Conservation (phyloP, 2,329 filamentous ascomycete species). For the Basipetospora chlamydospora region DNA sequence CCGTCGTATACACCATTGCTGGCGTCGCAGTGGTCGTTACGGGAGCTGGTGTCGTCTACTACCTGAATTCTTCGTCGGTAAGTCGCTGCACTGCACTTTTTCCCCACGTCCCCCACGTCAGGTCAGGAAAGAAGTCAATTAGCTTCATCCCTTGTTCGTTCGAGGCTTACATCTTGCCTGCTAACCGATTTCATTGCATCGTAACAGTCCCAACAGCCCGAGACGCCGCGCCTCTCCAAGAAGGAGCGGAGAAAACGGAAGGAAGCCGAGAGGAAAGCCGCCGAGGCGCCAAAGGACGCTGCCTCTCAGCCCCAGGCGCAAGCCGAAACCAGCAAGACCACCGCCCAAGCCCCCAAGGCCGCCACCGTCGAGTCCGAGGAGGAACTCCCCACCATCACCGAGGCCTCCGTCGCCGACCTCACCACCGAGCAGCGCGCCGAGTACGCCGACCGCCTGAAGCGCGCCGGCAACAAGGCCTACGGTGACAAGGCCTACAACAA, state of each 20-base stretch:
- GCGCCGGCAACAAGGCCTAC: constrained; percentile 91
- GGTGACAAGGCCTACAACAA: constrained; percentile 85
- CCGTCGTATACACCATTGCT: constrained; percentile 87
- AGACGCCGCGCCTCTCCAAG: constrained; percentile 59
- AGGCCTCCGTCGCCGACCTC: constrained; percentile 36
- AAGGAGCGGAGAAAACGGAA: constrained; percentile 83
- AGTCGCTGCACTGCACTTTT: too few relatives aligned
- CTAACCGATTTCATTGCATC: constrained; percentile 2
- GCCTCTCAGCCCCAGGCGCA: constrained; percentile 12
- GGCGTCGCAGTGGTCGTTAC: constrained; percentile 86
- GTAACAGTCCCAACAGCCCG: constrained; percentile 13
- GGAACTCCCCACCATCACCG: constrained; percentile 54
- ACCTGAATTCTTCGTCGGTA: constrained; percentile 52
- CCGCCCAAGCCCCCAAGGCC: constrained; percentile 21
- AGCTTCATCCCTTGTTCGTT: too few relatives aligned
- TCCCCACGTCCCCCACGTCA: too few relatives aligned
- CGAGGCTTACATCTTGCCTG: too few relatives aligned
- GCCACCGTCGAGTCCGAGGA: constrained; percentile 43
- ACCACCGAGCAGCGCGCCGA: constrained; percentile 60
- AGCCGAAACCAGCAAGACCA: constrained; percentile 11
- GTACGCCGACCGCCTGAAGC: constrained; percentile 84
- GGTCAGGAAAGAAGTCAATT: too few relatives aligned
- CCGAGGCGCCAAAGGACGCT: constrained; percentile 16
- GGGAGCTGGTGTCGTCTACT: constrained; percentile 85
- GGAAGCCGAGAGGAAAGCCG: constrained; percentile 52